Conservation (phyloP, 306 rosid genomes). For the Acacia confusa region DNA sequence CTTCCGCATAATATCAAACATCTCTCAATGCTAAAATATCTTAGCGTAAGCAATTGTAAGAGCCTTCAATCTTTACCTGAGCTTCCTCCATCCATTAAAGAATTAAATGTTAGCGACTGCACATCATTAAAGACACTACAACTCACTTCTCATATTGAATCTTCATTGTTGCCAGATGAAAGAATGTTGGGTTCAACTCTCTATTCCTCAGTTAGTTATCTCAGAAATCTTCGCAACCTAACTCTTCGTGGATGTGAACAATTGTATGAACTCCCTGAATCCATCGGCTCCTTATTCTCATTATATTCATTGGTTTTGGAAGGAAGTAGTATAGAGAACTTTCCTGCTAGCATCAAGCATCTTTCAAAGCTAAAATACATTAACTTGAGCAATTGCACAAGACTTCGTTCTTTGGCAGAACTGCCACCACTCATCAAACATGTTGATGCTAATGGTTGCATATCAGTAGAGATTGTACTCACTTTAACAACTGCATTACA, state of each 20-base stretch:
- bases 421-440: background rate
- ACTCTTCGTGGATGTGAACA: background rate
- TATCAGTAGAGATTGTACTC: background rate
- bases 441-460: background rate
- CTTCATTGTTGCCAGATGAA: background rate
- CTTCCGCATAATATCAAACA: background rate
- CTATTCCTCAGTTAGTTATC: background rate
- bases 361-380: background rate
- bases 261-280: slow-evolving; percentile 12
- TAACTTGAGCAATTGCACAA: background rate
- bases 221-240: background rate
- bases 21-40: background rate
- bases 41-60: accelerated
- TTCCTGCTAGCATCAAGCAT: background rate
- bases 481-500: background rate
- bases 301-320: background rate
- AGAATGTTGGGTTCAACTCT: background rate
- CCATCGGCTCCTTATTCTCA: background rate
- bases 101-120: slow-evolving; percentile 4
- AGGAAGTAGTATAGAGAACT: slow-evolving; percentile 1
- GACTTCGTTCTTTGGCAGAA: slow-evolving; percentile 18
- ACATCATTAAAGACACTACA: background rate
- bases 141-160: background rate
- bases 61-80: slow-evolving; percentile 25
- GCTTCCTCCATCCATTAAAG: slow-evolving; percentile 20